Percentiles rank a stretch among this genome's conserved stretches.
Evolutionary conservation across 2,329 filamentous ascomycete genomes (phyloP).

Genomic region (Pseudogymnoascus sp.): DNA sequence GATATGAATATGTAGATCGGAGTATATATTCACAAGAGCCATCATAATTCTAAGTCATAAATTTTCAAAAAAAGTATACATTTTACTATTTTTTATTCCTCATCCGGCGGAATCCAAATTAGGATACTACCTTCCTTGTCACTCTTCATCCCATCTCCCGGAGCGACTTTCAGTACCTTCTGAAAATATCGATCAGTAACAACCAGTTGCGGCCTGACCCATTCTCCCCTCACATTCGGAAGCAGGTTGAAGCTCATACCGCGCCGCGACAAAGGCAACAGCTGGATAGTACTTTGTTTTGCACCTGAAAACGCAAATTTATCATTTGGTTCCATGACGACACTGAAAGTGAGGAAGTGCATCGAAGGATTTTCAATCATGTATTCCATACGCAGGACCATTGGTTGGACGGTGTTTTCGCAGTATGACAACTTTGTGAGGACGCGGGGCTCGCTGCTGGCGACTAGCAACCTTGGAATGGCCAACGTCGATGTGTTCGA

Average conservation of each 20-base stretch:
- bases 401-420: slow-evolving; percentile 22
- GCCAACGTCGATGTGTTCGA: slow-evolving; percentile 60
- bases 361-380: slow-evolving; percentile 89
- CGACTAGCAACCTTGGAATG: slow-evolving; percentile 71
- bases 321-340: slow-evolving; percentile 86
- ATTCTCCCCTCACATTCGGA: slow-evolving; percentile 55
- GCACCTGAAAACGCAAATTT: slow-evolving; percentile 87
- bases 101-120: slow-evolving; percentile 48
- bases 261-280: slow-evolving; percentile 73
- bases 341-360: slow-evolving; percentile 87
- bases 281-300: slow-evolving; percentile 69
- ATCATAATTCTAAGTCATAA: slow-evolving; percentile 9
- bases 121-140: slow-evolving; percentile 55
- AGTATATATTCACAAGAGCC: slow-evolving; percentile 1
- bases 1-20: not conserved
- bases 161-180: slow-evolving; percentile 73
- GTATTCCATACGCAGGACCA: slow-evolving; percentile 43
- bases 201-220: slow-evolving; percentile 63
- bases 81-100: slow-evolving; percentile 16
- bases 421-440: slow-evolving; percentile 45
- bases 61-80: slow-evolving; percentile 11
- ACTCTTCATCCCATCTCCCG: slow-evolving; percentile 61
- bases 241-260: slow-evolving; percentile 66
- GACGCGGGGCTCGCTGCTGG: slow-evolving; percentile 79
- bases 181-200: slow-evolving; percentile 90